phyloP scores from a whole-genome alignment of 306 rosid genomes.

The Spatholobus suberectus region DNA sequence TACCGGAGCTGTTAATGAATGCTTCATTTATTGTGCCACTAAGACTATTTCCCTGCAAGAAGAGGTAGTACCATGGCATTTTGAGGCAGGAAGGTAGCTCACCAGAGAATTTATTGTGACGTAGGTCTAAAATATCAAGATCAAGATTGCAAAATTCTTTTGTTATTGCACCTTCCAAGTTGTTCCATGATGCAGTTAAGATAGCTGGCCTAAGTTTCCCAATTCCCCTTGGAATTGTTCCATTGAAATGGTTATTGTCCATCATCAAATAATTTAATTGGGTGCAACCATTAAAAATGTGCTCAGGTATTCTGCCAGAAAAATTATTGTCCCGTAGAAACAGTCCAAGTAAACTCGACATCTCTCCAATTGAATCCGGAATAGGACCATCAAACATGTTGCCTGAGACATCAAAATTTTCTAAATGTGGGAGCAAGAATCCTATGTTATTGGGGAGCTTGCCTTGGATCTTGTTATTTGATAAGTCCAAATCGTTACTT shows the following conservation, averaged over 20 bases:
- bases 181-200: not conserved
- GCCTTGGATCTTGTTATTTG: conserved; percentile 1
- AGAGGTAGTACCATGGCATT: not conserved
- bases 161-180: conserved; percentile 13
- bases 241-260: conserved; percentile 13
- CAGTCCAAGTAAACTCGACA: not conserved
- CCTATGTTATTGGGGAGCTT: conserved; percentile 7
- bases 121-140: not conserved
- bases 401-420: not conserved
- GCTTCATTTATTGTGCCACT: not conserved
- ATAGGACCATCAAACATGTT: conserved; percentile 18
- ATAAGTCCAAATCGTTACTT: not conserved
- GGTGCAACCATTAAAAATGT: not conserved
- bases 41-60: conserved; percentile 17
- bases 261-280: not conserved
- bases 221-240: not conserved
- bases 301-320: not conserved
- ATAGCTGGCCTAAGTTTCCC: not conserved
- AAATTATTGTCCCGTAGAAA: not conserved
- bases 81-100: not conserved
- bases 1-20: not conserved
- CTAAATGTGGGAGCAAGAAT: not conserved
- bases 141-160: not conserved
- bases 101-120: conserved; percentile 20
- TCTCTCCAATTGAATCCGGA: conserved; percentile 32